These are phyloP conservation scores for Aspergillus sp. DNA, from an alignment of 2,329 filamentous ascomycete species.

Conservation along the genomic window DNA sequence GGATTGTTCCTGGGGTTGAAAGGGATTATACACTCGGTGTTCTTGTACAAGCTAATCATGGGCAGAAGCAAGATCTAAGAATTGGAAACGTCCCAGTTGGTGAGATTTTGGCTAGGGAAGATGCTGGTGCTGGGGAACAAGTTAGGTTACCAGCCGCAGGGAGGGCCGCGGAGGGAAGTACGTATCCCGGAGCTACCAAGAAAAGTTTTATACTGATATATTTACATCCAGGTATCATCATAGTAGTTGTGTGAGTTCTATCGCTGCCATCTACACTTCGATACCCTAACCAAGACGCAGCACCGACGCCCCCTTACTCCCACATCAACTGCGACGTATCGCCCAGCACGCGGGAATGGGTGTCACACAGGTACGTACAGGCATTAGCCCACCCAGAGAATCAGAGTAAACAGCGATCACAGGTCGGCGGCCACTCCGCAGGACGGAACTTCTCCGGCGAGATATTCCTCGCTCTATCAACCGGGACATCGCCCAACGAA, in stretches of 20 bases:
- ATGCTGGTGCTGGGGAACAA: too few relatives aligned
- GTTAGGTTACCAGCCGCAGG: neutral
- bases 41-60: conserved; percentile 1
- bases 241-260: neutral
- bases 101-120: neutral
- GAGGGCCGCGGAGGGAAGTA: neutral
- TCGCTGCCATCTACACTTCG: neutral
- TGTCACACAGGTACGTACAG: neutral
- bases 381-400: neutral
- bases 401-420: too few relatives aligned
- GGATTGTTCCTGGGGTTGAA: neutral
- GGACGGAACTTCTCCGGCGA: neutral
- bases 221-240: neutral
- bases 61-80: neutral
- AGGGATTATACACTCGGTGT: neutral
- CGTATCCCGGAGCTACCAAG: neutral
- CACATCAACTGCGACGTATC: neutral
- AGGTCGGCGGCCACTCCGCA: neutral
- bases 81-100: neutral
- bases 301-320: neutral
- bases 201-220: neutral
- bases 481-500: neutral
- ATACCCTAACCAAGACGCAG: neutral
- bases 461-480: conserved; percentile 2
- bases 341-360: conserved; percentile 1